Percentiles rank a stretch among this genome's conserved stretches.
Conservation (phyloP, 306 rosid species). For the Pyrus pyrifolia region DNA sequence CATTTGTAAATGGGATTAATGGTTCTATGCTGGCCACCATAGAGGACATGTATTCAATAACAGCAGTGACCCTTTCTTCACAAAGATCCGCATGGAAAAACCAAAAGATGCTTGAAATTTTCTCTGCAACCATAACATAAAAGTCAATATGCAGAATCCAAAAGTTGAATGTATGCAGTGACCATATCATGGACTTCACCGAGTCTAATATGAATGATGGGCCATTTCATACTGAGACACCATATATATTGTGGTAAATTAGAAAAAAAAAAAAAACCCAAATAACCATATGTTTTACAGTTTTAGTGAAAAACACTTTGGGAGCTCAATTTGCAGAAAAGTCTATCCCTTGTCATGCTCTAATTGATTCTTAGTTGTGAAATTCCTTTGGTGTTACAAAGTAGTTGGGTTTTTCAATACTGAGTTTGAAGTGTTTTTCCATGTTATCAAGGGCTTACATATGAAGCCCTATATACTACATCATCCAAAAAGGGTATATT, state of each 20-base stretch:
- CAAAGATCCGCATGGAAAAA: conserved; percentile 75
- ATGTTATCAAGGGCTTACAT: too few relatives aligned
- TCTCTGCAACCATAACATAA: conserved; percentile 41
- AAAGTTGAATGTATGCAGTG: not conserved
- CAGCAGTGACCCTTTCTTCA: conserved; percentile 56
- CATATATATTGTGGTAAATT: too few relatives aligned
- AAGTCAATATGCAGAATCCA: conserved; percentile 2
- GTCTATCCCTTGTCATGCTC: too few relatives aligned
- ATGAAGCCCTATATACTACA: too few relatives aligned
- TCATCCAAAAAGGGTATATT: not conserved
- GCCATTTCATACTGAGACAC: not conserved
- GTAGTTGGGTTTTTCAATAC: too few relatives aligned
- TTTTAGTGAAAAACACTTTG: too few relatives aligned
- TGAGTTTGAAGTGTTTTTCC: too few relatives aligned
- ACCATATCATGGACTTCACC: not conserved
- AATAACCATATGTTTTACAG: too few relatives aligned
- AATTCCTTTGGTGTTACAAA: too few relatives aligned
- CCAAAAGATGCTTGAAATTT: conserved; percentile 75
- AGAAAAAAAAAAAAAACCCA: too few relatives aligned
- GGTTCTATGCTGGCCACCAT: conserved; percentile 73
- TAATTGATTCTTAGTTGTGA: too few relatives aligned
- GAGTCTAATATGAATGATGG: not conserved
- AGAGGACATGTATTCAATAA: conserved; percentile 77
- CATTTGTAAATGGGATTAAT: conserved; percentile 36
- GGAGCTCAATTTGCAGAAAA: too few relatives aligned